A percentile compares a stretch with the other conserved stretches of the same genome.
Conservation (phyloP, 2,329 filamentous ascomycete genomes). For the Ciborinia camelliae region DNA sequence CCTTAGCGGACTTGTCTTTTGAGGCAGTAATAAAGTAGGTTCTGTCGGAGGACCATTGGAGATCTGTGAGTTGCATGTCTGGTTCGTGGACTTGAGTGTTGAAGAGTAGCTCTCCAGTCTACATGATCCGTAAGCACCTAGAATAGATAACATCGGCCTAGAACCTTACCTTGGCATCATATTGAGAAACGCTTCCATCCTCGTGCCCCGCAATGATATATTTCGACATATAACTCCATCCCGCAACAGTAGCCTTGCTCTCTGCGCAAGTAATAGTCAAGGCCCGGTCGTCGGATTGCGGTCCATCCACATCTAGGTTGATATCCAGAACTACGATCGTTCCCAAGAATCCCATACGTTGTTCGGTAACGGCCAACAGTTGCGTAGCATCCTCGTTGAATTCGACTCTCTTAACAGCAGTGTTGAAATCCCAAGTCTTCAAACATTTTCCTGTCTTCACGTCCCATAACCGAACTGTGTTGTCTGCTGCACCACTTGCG, state of each 20-base stretch:
- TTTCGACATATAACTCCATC: slow-evolving; percentile 90
- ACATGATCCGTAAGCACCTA: slow-evolving; percentile 24
- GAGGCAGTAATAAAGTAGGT: slow-evolving; percentile 98
- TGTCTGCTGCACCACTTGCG: slow-evolving; percentile 94
- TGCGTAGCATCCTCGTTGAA: slow-evolving; percentile 92
- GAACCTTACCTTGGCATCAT: slow-evolving; percentile 74
- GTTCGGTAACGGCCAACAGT: slow-evolving; percentile 93
- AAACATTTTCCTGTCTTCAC: slow-evolving; percentile 87
- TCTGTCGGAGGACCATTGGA: slow-evolving; percentile 90
- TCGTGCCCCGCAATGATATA: slow-evolving; percentile 98
- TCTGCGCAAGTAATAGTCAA: slow-evolving; percentile 90
- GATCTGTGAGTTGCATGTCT: slow-evolving; percentile 73
- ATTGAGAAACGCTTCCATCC: slow-evolving; percentile 87
- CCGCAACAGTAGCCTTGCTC: slow-evolving; percentile 95
- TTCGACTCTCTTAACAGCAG: slow-evolving; percentile 95
- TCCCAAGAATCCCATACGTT: slow-evolving; percentile 93
- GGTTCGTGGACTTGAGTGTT: slow-evolving; percentile 84
- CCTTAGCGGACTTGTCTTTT: slow-evolving; percentile 97
- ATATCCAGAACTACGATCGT: slow-evolving; percentile 93
- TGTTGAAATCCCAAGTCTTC: slow-evolving; percentile 97
- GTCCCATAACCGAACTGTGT: slow-evolving; percentile 97
- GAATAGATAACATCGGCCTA: neutral
- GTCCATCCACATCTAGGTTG: slow-evolving; percentile 74
- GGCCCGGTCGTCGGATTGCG: slow-evolving; percentile 78
- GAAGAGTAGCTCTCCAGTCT: slow-evolving; percentile 77